phyloP scores from a whole-genome alignment of 1,284 basidiomycete species.

The Ustilago cynodontis region DNA sequence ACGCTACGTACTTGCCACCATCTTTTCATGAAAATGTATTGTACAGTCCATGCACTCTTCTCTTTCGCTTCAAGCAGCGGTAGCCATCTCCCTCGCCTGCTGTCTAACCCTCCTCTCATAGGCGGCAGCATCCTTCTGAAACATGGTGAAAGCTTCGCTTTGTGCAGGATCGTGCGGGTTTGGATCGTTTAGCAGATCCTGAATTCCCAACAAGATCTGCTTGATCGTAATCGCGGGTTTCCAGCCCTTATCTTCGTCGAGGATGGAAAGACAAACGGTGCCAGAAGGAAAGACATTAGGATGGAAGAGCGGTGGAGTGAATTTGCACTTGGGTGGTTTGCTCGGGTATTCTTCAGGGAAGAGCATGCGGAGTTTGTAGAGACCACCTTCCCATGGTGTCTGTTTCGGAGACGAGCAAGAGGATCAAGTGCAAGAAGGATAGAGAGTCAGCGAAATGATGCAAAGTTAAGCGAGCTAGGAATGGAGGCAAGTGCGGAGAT shows the following conservation, averaged over 20 bases:
- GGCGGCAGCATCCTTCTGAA: slow-evolving; percentile 75
- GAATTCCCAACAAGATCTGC: slow-evolving; percentile 95
- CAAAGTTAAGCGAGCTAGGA: background rate
- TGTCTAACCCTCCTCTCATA: slow-evolving; percentile 62
- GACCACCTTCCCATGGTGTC: slow-evolving; percentile 96
- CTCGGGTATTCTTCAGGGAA: slow-evolving; percentile 78
- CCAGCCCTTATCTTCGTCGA: slow-evolving; percentile 99
- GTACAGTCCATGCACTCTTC: no score
- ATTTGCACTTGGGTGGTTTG: slow-evolving; percentile 98
- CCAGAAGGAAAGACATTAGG: slow-evolving; percentile 99
- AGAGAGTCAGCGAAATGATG: background rate
- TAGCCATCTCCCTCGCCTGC: slow-evolving; percentile 58
- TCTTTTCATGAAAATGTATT: background rate
- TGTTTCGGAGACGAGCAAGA: slow-evolving; percentile 68
- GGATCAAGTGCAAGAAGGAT: background rate
- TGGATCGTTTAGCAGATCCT: slow-evolving; percentile 92
- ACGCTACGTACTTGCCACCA: no score
- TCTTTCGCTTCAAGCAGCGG: slow-evolving; percentile 16
- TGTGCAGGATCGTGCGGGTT: slow-evolving; percentile 96
- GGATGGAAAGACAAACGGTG: slow-evolving; percentile 95
- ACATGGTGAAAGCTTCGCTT: slow-evolving; percentile 96
- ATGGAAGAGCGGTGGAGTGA: slow-evolving; percentile 94
- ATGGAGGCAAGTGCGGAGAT: background rate
- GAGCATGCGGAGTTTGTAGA: slow-evolving; percentile 92
- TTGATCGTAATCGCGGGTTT: slow-evolving; percentile 99